These are phyloP conservation scores for Chytriomyces confervae DNA, from an alignment of 192 early-diverging fungal genomes.

Conservation along the genomic window DNA sequence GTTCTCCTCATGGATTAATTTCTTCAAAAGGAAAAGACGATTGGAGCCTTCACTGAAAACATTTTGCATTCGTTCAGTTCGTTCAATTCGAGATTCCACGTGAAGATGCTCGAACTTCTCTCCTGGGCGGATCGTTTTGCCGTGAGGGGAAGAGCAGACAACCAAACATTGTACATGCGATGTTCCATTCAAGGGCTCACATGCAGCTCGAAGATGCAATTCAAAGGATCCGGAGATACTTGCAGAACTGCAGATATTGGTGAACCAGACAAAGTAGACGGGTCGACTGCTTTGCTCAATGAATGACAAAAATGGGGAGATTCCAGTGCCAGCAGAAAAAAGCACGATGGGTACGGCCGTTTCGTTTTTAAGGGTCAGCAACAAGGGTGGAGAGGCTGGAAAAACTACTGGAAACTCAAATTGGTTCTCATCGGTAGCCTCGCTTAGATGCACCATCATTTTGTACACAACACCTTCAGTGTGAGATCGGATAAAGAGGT, in stretches of 20 bases:
- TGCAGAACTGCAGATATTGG: neutral
- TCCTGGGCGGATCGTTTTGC: too few relatives aligned
- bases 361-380: too few relatives aligned
- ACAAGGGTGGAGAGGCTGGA: neutral
- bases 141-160: neutral
- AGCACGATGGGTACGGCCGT: neutral
- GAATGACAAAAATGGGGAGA: neutral
- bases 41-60: neutral
- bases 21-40: neutral
- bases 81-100: neutral
- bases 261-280: neutral
- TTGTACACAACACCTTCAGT: neutral
- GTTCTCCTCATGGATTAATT: neutral
- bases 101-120: too few relatives aligned
- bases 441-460: too few relatives aligned
- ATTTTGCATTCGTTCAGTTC: neutral
- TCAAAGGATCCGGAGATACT: too few relatives aligned
- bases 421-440: too few relatives aligned
- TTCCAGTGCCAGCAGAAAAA: neutral
- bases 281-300: neutral
- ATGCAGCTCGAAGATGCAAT: too few relatives aligned
- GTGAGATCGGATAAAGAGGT: neutral
- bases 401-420: neutral
- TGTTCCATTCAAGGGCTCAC: neutral
- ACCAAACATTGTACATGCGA: neutral